These are phyloP conservation scores for Rhodosporidiobolus sp. DNA, from an alignment of 768 basidiomycete genomes.

Conservation along the genomic window DNA sequence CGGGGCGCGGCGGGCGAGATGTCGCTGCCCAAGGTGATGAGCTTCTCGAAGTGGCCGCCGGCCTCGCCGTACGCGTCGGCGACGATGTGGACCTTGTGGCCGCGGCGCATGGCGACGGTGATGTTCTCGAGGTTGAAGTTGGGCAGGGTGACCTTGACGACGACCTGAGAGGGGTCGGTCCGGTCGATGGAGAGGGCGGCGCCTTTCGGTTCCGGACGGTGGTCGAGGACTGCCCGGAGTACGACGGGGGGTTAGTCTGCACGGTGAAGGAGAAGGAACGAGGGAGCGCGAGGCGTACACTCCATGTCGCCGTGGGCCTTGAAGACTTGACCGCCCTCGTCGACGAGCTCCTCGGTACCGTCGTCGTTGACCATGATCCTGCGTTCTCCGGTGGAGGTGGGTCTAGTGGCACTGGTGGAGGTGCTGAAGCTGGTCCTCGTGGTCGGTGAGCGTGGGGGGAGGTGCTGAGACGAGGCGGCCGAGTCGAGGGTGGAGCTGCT, in stretches of 20 bases:
- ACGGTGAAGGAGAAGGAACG: not conserved
- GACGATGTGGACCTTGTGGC: constrained; percentile 39
- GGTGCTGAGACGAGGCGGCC: not conserved
- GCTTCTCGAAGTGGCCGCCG: constrained; percentile 40
- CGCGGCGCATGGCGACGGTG: constrained; percentile 41
- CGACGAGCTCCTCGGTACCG: constrained; percentile 10
- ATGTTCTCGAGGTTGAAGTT: constrained; percentile 40
- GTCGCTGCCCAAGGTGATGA: constrained; percentile 29
- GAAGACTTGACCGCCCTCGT: constrained; percentile 30
- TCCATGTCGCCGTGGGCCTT: constrained; percentile 19
- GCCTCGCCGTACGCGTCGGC: constrained; percentile 39
- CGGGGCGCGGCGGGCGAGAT: constrained; percentile 22
- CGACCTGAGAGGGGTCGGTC: constrained; percentile 13
- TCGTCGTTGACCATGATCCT: constrained; percentile 1
- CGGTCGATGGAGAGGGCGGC: constrained; percentile 28
- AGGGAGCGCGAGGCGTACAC: not conserved
- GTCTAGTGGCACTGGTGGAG: not conserved
- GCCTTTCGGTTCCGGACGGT: constrained; percentile 32
- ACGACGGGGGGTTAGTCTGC: too few species aligned
- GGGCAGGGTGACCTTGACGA: constrained; percentile 33
- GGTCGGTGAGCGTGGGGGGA: too few species aligned
- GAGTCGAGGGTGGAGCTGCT: not conserved
- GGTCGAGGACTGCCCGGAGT: constrained; percentile 26
- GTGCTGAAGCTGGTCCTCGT: too few species aligned
- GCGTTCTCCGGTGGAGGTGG: too few species aligned